A percentile compares a stretch with the other conserved stretches of the same genome.
phyloP scores from a whole-genome alignment of 176 grass and related monocot genomes.

The Bromus sterilis region DNA sequence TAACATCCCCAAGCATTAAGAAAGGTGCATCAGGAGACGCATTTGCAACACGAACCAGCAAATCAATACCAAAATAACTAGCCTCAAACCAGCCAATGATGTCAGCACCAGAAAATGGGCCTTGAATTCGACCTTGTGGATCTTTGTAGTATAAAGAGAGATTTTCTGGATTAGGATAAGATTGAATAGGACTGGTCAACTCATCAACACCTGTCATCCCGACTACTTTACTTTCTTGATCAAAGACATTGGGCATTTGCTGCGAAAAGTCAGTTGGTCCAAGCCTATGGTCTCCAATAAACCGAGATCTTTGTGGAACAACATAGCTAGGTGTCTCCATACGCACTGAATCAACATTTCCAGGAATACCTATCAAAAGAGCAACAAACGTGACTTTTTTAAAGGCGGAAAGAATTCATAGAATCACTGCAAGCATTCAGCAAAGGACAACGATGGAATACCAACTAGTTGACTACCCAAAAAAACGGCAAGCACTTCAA shows the following conservation, averaged over 20 bases:
- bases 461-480: conserved; percentile 7
- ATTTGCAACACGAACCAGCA: conserved; percentile 63
- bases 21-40: conserved; percentile 71
- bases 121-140: conserved; percentile 86
- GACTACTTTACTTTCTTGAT: conserved; percentile 35
- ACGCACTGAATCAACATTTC: conserved; percentile 36
- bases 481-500: neutral
- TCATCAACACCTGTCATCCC: conserved; percentile 27
- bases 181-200: conserved; percentile 30
- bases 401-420: neutral
- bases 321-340: conserved; percentile 45
- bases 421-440: neutral
- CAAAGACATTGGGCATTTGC: conserved; percentile 35
- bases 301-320: conserved; percentile 63
- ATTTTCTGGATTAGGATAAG: conserved; percentile 75
- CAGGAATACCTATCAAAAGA: conserved; percentile 37
- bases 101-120: conserved; percentile 93
- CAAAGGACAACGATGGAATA: neutral
- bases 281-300: conserved; percentile 41
- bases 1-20: conserved; percentile 88
- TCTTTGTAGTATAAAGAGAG: conserved; percentile 94
- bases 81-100: conserved; percentile 95
- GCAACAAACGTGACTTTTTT: neutral
- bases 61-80: conserved; percentile 94
- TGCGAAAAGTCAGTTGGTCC: conserved; percentile 31